These are phyloP conservation scores for Alternaria arborescens DNA, from an alignment of 2,329 filamentous ascomycete species.

Conservation along the genomic window DNA sequence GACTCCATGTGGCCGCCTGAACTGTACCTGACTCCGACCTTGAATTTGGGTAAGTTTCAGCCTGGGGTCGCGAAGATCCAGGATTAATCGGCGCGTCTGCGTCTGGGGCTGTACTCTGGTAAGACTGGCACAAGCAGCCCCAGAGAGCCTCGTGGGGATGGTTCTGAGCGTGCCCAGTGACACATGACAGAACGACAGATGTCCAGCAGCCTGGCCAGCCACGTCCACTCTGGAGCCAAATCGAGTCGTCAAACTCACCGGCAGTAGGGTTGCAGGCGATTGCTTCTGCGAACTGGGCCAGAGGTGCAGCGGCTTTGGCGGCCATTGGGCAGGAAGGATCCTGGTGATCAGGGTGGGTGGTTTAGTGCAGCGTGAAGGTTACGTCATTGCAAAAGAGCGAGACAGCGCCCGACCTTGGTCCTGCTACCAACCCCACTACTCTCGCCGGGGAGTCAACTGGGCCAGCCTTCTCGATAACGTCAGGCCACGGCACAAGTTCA, in stretches of 20 bases:
- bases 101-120: neutral
- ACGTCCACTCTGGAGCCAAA: neutral
- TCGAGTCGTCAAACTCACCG: neutral
- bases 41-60: constrained; percentile 1
- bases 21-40: constrained; percentile 7
- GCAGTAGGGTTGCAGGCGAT: neutral
- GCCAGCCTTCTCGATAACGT: constrained; percentile 36
- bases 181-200: constrained; percentile 13
- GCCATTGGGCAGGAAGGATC: constrained; percentile 22
- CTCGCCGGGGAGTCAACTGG: constrained; percentile 27
- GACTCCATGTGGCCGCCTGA: constrained; percentile 17
- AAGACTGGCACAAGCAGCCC: neutral
- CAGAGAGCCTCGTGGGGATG: neutral
- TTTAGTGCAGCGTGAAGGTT: constrained; percentile 17
- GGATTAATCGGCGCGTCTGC: constrained; percentile 3
- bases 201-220: neutral
- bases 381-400: constrained; percentile 27
- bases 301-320: constrained; percentile 17
- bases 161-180: constrained; percentile 15
- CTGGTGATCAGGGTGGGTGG: constrained; percentile 20
- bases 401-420: constrained; percentile 22
- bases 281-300: constrained; percentile 19
- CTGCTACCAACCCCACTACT: constrained; percentile 31
- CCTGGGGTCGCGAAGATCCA: neutral
- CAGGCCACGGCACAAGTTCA: constrained; percentile 28